phyloP scores from a whole-genome alignment of 2,329 filamentous ascomycete genomes.

The Aspergillus eucalypticola region DNA sequence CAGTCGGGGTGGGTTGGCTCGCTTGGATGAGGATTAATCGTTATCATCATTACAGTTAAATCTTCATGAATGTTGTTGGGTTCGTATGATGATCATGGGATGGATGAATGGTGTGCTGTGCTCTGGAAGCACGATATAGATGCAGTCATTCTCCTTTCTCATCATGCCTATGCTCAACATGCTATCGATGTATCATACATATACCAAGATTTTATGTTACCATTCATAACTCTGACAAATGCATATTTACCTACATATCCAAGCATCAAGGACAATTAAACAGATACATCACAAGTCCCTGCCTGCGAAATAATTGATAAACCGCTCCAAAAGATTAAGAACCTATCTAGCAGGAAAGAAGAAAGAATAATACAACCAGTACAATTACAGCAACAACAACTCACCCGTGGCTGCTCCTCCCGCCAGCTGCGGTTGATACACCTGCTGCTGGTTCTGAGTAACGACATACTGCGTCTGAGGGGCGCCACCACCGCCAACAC shows the following conservation, averaged over 20 bases:
- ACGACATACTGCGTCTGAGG: slow-evolving; percentile 63
- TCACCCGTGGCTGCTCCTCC: slow-evolving; percentile 69
- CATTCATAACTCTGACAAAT: background rate
- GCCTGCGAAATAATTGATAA: slow-evolving; percentile 1
- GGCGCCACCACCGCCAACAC: slow-evolving; percentile 62
- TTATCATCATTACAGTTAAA: background rate
- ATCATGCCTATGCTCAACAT: background rate
- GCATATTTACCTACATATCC: background rate
- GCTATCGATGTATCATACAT: background rate
- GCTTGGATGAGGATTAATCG: slow-evolving; percentile 29
- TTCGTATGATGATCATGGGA: too few species aligned
- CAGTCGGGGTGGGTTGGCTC: slow-evolving; percentile 35
- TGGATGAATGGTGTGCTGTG: background rate
- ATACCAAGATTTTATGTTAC: background rate
- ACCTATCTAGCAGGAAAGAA: background rate
- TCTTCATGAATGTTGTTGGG: too few species aligned
- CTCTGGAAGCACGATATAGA: background rate
- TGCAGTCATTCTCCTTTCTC: background rate
- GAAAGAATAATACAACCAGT: slow-evolving; percentile 20
- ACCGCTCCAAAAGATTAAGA: slow-evolving; percentile 14
- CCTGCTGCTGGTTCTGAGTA: slow-evolving; percentile 77
- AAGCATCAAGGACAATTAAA: background rate
- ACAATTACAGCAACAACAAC: slow-evolving; percentile 62
- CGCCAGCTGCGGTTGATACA: slow-evolving; percentile 68
- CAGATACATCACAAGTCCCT: slow-evolving; percentile 18